Evolutionary conservation across 1,139 yeast genomes (phyloP).

Genomic region (Candida anutae): DNA sequence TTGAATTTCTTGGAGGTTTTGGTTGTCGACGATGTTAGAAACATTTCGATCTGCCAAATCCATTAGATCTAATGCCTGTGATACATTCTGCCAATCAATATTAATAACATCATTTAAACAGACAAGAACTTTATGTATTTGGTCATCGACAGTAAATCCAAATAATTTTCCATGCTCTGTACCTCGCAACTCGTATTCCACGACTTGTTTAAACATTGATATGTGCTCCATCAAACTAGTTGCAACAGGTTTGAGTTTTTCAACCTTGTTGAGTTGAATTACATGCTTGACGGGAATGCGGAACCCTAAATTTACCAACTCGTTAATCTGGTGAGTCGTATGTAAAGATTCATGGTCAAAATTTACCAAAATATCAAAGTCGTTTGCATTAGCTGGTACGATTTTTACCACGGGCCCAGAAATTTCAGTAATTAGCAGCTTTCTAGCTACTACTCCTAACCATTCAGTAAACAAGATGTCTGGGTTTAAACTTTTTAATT

Average conservation of each 20-base stretch:
- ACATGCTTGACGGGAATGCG: constrained; percentile 42
- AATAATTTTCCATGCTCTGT: constrained; percentile 27
- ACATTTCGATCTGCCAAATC: constrained; percentile 6
- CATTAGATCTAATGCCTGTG: constrained; percentile 41
- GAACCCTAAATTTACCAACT: constrained; percentile 45
- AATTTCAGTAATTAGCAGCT: constrained; percentile 10
- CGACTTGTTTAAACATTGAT: constrained; percentile 19
- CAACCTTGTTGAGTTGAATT: constrained; percentile 34
- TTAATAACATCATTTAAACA: constrained; percentile 18
- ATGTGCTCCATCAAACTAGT: constrained; percentile 43
- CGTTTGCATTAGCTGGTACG: constrained; percentile 7
- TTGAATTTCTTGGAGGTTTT: constrained; percentile 28
- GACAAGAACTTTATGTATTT: constrained; percentile 23
- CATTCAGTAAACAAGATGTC: constrained; percentile 39
- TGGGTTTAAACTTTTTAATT: constrained; percentile 41
- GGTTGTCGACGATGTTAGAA: constrained; percentile 6
- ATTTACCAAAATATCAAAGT: constrained; percentile 28
- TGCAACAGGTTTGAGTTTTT: constrained; percentile 52
- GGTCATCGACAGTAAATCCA: constrained; percentile 34
- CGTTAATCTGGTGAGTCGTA: constrained; percentile 46
- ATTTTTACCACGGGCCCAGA: constrained; percentile 34
- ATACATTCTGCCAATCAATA: constrained; percentile 50
- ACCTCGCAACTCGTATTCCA: constrained; percentile 11
- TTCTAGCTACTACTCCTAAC: constrained; percentile 19
- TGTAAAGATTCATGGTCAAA: constrained; percentile 42